phyloP scores from a whole-genome alignment of 495 filamentous ascomycete species.

The Xylaria acuta region DNA sequence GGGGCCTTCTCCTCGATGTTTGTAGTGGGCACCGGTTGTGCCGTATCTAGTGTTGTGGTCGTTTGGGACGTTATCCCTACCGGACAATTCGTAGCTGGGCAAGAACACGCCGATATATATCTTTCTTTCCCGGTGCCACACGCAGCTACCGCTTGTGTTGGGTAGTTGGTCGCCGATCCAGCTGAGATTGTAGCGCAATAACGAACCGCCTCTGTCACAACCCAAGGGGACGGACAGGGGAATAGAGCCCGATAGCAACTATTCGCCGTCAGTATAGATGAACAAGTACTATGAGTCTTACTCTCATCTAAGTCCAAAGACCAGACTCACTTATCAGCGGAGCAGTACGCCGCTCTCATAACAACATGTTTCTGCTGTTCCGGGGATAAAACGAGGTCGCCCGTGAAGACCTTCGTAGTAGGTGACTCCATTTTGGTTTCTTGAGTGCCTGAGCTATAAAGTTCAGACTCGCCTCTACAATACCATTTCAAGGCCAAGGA shows the following conservation, averaged over 20 bases:
- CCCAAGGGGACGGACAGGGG: background rate
- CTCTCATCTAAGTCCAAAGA: background rate
- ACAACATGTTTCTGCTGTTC: background rate
- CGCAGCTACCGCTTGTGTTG: background rate
- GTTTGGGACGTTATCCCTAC: background rate
- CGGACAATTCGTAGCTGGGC: slow-evolving; percentile 7
- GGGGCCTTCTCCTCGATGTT: background rate
- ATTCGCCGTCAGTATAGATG: background rate
- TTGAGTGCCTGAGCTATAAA: background rate
- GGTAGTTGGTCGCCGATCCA: slow-evolving; percentile 2
- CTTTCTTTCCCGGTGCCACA: slow-evolving; percentile 2
- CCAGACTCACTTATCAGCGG: background rate
- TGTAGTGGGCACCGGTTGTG: background rate
- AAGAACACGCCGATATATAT: slow-evolving; percentile 14
- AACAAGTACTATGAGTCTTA: background rate
- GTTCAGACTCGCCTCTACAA: background rate
- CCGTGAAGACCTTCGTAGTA: background rate
- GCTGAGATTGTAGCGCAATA: background rate
- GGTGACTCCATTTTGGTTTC: background rate
- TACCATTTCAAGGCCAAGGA: background rate
- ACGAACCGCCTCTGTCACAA: background rate
- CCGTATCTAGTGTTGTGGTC: background rate
- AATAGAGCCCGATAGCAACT: slow-evolving; percentile 13
- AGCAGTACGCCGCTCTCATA: background rate
- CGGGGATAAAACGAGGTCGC: background rate